Percentiles rank a stretch among this genome's conserved stretches.
Conservation (phyloP, 208 protist genomes). For the Crithidia mellificae region DNA sequence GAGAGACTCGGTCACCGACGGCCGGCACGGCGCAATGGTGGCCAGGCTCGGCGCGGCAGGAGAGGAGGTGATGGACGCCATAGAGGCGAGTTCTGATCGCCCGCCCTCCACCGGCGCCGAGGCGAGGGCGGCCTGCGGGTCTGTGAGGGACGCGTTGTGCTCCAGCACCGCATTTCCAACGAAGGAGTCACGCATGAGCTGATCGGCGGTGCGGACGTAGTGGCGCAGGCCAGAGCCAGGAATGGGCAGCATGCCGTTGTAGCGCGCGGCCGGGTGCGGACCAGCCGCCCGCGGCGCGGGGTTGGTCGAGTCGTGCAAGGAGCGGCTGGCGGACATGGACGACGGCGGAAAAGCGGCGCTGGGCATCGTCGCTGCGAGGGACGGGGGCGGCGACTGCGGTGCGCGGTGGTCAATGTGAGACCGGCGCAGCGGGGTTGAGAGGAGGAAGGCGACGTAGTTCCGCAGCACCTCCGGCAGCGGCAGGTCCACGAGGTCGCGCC, state of each 20-base stretch:
- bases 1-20: neutral
- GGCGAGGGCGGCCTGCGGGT: neutral
- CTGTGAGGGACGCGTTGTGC: slow-evolving; percentile 21
- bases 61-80: slow-evolving; percentile 1
- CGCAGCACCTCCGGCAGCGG: slow-evolving; percentile 47
- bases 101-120: neutral
- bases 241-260: neutral
- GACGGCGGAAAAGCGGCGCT: neutral
- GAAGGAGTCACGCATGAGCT: slow-evolving; percentile 34
- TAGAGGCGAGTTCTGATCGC: neutral
- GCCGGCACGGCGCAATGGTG: slow-evolving; percentile 7
- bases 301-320: neutral
- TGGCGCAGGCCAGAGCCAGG: slow-evolving; percentile 34
- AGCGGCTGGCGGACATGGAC: neutral
- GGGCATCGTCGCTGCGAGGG: neutral
- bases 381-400: neutral
- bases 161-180: slow-evolving; percentile 26
- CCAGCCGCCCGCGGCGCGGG: neutral
- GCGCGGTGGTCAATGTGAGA: neutral
- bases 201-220: slow-evolving; percentile 37
- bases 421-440: slow-evolving; percentile 34
- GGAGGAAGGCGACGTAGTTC: slow-evolving; percentile 37
- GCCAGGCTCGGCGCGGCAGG: slow-evolving; percentile 16
- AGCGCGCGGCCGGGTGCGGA: neutral
- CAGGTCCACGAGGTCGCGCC: slow-evolving; percentile 45